A percentile compares a stretch with the other conserved stretches of the same genome.
phyloP scores from a whole-genome alignment of 345 rosid species.

The Sisymbrium altissimum region DNA sequence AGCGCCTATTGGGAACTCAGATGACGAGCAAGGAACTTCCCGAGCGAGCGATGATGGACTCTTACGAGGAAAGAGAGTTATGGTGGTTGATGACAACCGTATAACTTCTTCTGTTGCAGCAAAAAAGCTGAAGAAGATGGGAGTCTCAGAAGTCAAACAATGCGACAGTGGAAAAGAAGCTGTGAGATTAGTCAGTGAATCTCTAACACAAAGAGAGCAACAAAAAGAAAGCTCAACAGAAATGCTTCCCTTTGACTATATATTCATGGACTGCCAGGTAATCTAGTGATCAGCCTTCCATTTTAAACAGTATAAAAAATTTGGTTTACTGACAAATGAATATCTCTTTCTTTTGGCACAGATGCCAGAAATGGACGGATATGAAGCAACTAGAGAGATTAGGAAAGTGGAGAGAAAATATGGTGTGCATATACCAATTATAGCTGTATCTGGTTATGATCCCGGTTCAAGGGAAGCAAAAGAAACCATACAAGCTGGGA shows the following conservation, averaged over 20 bases:
- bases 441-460: conserved; percentile 66
- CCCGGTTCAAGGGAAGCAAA: conserved; percentile 33
- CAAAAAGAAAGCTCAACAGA: conserved; percentile 14
- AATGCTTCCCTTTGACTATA: conserved; percentile 53
- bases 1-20: neutral
- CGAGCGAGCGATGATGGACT: conserved; percentile 16
- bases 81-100: conserved; percentile 60
- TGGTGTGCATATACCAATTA: conserved; percentile 60
- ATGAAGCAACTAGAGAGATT: conserved; percentile 60
- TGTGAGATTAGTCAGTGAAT: conserved; percentile 36
- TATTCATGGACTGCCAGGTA: conserved; percentile 94
- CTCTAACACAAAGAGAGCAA: conserved; percentile 18
- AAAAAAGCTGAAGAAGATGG: conserved; percentile 37
- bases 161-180: conserved; percentile 66
- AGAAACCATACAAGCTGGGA: conserved; percentile 50
- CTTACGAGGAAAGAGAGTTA: conserved; percentile 52
- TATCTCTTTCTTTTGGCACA: conserved; percentile 6
- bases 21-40: conserved; percentile 5
- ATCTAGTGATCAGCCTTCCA: neutral
- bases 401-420: conserved; percentile 52
- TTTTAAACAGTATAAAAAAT: neutral
- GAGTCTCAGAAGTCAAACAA: conserved; percentile 45
- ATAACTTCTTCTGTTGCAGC: conserved; percentile 28
- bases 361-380: conserved; percentile 84
- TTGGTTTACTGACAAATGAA: neutral